A percentile compares a stretch with the other conserved stretches of the same genome.
These are phyloP conservation scores for Phytopythium delawarense DNA, from an alignment of 352 stramenopile genomes.

Conservation along the genomic window DNA sequence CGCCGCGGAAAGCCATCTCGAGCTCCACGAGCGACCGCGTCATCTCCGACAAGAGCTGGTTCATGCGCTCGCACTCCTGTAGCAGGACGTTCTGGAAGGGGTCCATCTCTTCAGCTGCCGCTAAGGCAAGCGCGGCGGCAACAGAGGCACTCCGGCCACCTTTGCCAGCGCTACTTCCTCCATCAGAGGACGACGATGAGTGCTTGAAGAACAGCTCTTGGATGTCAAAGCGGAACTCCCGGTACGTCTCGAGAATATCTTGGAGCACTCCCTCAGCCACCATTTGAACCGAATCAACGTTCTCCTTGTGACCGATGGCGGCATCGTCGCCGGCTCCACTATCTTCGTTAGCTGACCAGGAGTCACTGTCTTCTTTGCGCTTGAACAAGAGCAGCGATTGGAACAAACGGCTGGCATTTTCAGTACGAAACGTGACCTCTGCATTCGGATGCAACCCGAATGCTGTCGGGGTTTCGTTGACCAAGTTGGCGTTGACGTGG, in stretches of 20 bases:
- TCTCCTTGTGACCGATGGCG: slow-evolving; percentile 26
- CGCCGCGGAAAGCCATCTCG: slow-evolving; percentile 84
- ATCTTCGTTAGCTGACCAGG: slow-evolving; percentile 18
- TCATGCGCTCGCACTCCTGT: slow-evolving; percentile 90
- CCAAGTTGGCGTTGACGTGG: slow-evolving; percentile 82
- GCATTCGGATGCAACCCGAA: slow-evolving; percentile 93
- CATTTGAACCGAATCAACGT: slow-evolving; percentile 62
- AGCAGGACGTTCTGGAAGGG: slow-evolving; percentile 89
- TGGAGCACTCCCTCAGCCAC: slow-evolving; percentile 83
- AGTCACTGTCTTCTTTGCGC: slow-evolving; percentile 32
- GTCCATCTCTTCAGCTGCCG: slow-evolving; percentile 72
- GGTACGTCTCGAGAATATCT: slow-evolving; percentile 89
- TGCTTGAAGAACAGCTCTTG: slow-evolving; percentile 73
- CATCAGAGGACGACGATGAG: slow-evolving; percentile 24
- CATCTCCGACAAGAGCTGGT: slow-evolving; percentile 75
- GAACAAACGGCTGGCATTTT: slow-evolving; percentile 74
- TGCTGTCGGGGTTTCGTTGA: slow-evolving; percentile 78
- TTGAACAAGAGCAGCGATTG: slow-evolving; percentile 74
- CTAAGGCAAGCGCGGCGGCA: slow-evolving; percentile 15
- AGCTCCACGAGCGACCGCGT: slow-evolving; percentile 74
- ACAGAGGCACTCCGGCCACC: slow-evolving; percentile 30
- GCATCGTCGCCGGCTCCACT: slow-evolving; percentile 5
- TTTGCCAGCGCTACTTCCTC: slow-evolving; percentile 10
- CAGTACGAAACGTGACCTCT: slow-evolving; percentile 90
- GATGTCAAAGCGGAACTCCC: slow-evolving; percentile 83